Percentiles rank a stretch among this genome's conserved stretches.
Evolutionary conservation across 371 early-diverging fungal species (phyloP).

Genomic region (Lichtheimia ornata): DNA sequence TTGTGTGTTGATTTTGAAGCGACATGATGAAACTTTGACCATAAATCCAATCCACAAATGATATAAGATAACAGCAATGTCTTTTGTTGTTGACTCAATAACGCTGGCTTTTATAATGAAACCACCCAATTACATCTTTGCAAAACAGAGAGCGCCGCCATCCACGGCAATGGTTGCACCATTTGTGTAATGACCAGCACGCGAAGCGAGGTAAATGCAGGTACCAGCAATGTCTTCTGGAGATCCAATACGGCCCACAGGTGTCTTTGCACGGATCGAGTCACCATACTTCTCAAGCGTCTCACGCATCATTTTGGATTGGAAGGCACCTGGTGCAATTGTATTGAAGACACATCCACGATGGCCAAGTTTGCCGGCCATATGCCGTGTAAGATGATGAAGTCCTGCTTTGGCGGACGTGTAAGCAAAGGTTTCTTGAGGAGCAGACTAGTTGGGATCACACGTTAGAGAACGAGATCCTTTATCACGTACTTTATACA

Average conservation of each 20-base stretch:
- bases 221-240: conserved; percentile 89
- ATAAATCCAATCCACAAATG: too few species aligned
- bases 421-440: conserved; percentile 65
- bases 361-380: conserved; percentile 46
- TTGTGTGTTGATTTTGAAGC: too few species aligned
- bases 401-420: conserved; percentile 77
- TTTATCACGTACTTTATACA: background rate
- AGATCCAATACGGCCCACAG: conserved; percentile 74
- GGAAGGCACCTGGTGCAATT: conserved; percentile 87
- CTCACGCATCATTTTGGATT: conserved; percentile 83
- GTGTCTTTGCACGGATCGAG: conserved; percentile 53
- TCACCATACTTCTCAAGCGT: conserved; percentile 62
- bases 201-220: conserved; percentile 74
- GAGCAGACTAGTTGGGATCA: background rate
- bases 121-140: too few species aligned
- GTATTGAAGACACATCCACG: conserved; percentile 75
- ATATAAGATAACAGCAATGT: too few species aligned
- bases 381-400: conserved; percentile 67
- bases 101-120: too few species aligned
- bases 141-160: conserved; percentile 62
- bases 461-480: background rate
- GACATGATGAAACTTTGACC: too few species aligned
- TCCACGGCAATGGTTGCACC: conserved; percentile 83
- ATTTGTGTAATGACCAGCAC: conserved; percentile 80
- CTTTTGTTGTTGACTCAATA: too few species aligned